These are phyloP conservation scores for Danielozyma ontarioensis DNA, from an alignment of 805 yeast genomes.

Conservation along the genomic window DNA sequence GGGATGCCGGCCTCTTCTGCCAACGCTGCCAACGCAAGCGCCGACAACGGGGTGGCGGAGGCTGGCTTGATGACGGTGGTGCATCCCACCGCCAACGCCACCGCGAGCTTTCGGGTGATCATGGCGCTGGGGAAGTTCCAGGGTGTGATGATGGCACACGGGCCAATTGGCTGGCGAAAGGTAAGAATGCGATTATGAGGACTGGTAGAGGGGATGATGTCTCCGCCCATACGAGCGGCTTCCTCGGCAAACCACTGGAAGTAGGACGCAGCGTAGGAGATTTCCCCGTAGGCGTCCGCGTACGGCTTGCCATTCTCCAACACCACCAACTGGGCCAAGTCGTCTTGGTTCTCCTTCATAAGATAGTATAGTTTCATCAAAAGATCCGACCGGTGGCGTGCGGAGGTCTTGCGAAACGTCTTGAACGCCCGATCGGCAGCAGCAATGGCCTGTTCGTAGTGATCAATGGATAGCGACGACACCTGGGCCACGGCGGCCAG, in stretches of 20 bases:
- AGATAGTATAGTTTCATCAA: constrained; percentile 49
- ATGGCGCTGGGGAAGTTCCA: constrained; percentile 84
- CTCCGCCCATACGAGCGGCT: constrained; percentile 71
- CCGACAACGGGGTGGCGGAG: constrained; percentile 67
- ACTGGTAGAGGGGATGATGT: constrained; percentile 51
- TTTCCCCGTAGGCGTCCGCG: constrained; percentile 69
- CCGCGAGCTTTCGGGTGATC: constrained; percentile 71
- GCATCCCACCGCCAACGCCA: constrained; percentile 78
- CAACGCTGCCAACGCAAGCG: constrained; percentile 60
- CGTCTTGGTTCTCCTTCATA: constrained; percentile 54
- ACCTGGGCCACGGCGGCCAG: constrained; percentile 46
- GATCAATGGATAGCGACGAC: constrained; percentile 47
- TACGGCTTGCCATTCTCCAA: constrained; percentile 73
- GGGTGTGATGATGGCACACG: constrained; percentile 73
- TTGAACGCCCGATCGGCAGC: constrained; percentile 52
- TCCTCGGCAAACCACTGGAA: constrained; percentile 89
- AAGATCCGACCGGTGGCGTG: constrained; percentile 50
- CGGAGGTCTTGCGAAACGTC: constrained; percentile 47
- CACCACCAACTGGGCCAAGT: constrained; percentile 59
- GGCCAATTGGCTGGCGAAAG: constrained; percentile 73
- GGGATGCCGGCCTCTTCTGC: constrained; percentile 69
- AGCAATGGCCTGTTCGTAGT: constrained; percentile 51
- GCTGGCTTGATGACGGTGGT: constrained; percentile 76
- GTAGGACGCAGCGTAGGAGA: constrained; percentile 63
- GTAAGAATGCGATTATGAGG: constrained; percentile 49